Conservation (phyloP, 2,329 filamentous ascomycete genomes). For the Fusarium sp. region DNA sequence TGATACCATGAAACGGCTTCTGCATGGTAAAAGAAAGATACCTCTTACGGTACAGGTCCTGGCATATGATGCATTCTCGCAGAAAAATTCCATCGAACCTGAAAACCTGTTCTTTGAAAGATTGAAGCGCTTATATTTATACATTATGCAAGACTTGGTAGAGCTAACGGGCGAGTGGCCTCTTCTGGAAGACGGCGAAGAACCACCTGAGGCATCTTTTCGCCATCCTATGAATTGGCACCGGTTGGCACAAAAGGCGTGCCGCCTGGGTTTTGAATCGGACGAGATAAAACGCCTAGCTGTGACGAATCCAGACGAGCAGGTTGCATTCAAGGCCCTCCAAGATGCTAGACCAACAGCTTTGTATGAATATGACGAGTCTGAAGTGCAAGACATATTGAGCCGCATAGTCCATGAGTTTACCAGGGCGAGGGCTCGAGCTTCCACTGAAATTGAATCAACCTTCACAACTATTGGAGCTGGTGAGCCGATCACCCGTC, state of each 20-base stretch:
- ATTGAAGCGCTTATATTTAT: slow-evolving; percentile 10
- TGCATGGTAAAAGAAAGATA: neutral
- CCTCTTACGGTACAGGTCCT: neutral
- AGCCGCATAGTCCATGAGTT: neutral
- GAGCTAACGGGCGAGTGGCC: slow-evolving; percentile 13
- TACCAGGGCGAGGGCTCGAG: neutral
- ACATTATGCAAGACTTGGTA: slow-evolving; percentile 13
- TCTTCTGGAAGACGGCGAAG: slow-evolving; percentile 4
- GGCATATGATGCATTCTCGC: neutral
- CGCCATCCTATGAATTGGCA: neutral
- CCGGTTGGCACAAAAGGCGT: neutral
- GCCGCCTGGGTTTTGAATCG: slow-evolving; percentile 1
- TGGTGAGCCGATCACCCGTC: neutral
- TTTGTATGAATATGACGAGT: neutral
- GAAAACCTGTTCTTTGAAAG: neutral
- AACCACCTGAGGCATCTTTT: neutral
- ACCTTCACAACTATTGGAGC: neutral
- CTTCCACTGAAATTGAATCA: neutral
- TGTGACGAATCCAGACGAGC: neutral
- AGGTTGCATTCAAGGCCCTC: neutral
- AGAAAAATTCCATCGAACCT: neutral
- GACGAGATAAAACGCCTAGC: neutral
- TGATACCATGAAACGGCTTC: slow-evolving; percentile 8
- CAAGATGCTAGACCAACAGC: neutral
- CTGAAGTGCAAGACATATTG: neutral